Base-by-base conservation (phyloP, 2,329 filamentous ascomycete genomes). In the Hypoxylon sp. region DNA sequence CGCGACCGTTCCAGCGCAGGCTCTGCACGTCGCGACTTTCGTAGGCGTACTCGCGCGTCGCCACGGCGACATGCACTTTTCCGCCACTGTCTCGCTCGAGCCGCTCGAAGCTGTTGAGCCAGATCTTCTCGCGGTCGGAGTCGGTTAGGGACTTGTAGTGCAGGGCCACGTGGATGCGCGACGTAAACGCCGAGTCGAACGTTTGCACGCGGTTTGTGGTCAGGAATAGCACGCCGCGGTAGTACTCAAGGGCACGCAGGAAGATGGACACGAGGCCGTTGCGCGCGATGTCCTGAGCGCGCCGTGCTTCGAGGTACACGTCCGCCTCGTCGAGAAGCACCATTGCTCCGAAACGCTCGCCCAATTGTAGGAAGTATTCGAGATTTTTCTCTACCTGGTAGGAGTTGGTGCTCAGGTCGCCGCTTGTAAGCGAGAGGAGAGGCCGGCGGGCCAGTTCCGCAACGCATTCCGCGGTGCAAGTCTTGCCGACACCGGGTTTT, bases 261-360 rank as follows among this genome's bases (percentile, higher is more conserved):
- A 85, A 84, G 59, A 84, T 71, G 14, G 81, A 82, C 25, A 84
- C 83, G 9, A 85, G 76, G 0, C 80, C 81, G 72, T 85, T 85
- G 62, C 82, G 81, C 21, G 73, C 75, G 50, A 84, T 79, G 70
- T 85, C 81, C 27, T 71, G 75, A 21, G 78, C 71, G 1, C 76
- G 76, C 1, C 87, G 84, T 55, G 81, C 75, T 74, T 88, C 85
- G 7, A 89, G 82, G 74, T 87, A 89, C 16, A 88, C 85, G 59
- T 89, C 87, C 2, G 85, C 85, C 74, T 89, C 87, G 71, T 89
- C 86, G 3, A 88, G 79, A 2, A 88, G 79, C 5, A 87, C 80
- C 5, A 88, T 79, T 37, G 81, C 85, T 16, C 80, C 81, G 75
- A 82, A 86, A 6, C 80, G 81, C 73, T 82, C 81, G 41, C 78